phyloP scores from a whole-genome alignment of 2,329 filamentous ascomycete genomes.

The Ceratocystis albifundus region DNA sequence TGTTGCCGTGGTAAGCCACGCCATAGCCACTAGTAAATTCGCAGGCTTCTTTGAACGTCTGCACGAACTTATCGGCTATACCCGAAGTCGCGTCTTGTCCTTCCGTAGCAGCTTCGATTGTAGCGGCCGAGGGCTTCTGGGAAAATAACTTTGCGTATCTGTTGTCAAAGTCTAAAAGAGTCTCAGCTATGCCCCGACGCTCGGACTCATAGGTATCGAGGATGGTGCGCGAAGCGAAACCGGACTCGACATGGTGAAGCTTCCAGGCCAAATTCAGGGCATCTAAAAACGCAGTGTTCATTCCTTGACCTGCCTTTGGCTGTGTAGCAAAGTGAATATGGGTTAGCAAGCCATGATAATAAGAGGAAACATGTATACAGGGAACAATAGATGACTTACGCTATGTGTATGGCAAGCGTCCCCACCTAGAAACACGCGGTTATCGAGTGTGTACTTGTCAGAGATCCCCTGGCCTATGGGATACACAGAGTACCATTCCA shows the following conservation, averaged over 20 bases:
- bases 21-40: constrained; percentile 90
- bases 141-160: constrained; percentile 87
- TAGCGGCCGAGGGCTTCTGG: constrained; percentile 58
- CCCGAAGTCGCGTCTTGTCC: constrained; percentile 26
- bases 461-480: constrained; percentile 65
- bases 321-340: constrained; percentile 28
- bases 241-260: constrained; percentile 77
- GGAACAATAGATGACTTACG: constrained; percentile 34
- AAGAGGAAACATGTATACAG: constrained; percentile 25
- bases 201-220: constrained; percentile 80
- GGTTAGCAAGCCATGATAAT: constrained; percentile 28
- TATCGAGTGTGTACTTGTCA: constrained; percentile 53
- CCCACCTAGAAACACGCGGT: constrained; percentile 62
- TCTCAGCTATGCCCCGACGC: constrained; percentile 73
- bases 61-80: constrained; percentile 61
- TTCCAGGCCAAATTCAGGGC: constrained; percentile 93
- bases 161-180: constrained; percentile 73
- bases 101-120: constrained; percentile 55
- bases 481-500: constrained; percentile 67
- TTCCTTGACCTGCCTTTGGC: constrained; percentile 68
- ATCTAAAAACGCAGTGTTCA: constrained; percentile 70
- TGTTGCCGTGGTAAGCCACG: constrained; percentile 71
- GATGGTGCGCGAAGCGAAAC: constrained; percentile 62
- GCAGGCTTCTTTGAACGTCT: constrained; percentile 81
- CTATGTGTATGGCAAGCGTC: constrained; percentile 74